Conservation (phyloP, 176 grass and related monocot genomes). For the Elaeis guineensis region DNA sequence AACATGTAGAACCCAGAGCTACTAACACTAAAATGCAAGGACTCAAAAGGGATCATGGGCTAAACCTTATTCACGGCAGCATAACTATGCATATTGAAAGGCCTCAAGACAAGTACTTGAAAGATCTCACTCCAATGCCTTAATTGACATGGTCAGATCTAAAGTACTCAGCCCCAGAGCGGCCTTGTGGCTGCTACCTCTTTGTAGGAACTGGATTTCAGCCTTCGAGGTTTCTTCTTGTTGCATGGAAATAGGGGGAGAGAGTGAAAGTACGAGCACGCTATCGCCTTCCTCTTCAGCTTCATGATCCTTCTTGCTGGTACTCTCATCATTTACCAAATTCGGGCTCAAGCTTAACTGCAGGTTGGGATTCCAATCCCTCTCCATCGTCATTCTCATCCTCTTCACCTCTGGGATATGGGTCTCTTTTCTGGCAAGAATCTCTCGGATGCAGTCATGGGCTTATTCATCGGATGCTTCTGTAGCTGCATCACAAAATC, state of each 20-base stretch:
- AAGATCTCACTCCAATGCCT: constrained; percentile 99
- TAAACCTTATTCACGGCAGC: constrained; percentile 8
- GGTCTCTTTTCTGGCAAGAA: constrained; percentile 8
- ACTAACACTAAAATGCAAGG: background rate
- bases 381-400: constrained; percentile 12
- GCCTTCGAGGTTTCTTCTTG: background rate
- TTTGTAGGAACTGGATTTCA: constrained; percentile 26
- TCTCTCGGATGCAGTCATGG: constrained; percentile 1
- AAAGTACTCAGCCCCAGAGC: constrained; percentile 92
- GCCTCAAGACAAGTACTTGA: constrained; percentile 87
- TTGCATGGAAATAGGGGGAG: constrained; percentile 22
- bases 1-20: background rate
- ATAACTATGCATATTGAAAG: constrained; percentile 11
- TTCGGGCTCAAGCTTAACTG: constrained; percentile 54
- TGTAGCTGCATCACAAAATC: constrained; percentile 16
- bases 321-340: background rate
- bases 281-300: constrained; percentile 30
- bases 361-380: constrained; percentile 32
- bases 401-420: constrained; percentile 20
- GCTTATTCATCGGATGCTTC: constrained; percentile 13
- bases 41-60: constrained; percentile 3
- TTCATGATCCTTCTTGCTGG: constrained; percentile 22
- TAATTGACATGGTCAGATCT: constrained; percentile 99
- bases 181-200: constrained; percentile 47
- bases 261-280: constrained; percentile 58